Evolutionary conservation across 2,329 filamentous ascomycete species (phyloP).

Genomic region (Whalleya microplaca): DNA sequence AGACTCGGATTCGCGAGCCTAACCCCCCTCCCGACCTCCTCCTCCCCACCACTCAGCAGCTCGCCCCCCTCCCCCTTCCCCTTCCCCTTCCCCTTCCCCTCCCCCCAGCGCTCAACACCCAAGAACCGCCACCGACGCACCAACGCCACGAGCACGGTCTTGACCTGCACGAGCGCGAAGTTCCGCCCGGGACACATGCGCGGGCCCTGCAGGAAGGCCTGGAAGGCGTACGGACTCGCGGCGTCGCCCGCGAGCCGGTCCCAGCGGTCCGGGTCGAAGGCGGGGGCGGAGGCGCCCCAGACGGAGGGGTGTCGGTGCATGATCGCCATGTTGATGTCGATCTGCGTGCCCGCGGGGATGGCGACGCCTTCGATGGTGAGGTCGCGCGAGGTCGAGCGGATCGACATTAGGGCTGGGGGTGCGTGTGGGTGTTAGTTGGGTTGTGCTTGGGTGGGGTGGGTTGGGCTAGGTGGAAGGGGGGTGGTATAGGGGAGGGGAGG

Average conservation of each 20-base stretch:
- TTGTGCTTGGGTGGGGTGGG: background rate
- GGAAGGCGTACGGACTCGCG: conserved; percentile 37
- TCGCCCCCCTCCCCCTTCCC: conserved; percentile 11
- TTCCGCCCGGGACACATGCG: conserved; percentile 33
- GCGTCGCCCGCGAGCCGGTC: conserved; percentile 14
- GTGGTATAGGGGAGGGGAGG: background rate
- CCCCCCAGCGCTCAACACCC: conserved; percentile 20
- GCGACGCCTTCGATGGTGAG: conserved; percentile 28
- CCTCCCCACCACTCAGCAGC: conserved; percentile 23
- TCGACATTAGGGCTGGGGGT: conserved; percentile 19
- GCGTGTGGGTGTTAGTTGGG: background rate
- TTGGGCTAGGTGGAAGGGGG: background rate
- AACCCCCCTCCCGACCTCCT: conserved; percentile 24
- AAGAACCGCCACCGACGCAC: conserved; percentile 28
- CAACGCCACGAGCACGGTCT: conserved; percentile 31
- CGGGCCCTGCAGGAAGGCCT: conserved; percentile 35
- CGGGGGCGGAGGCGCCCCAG: conserved; percentile 29
- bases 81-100: too few relatives aligned
- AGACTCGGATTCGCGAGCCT: conserved; percentile 29
- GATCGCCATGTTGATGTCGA: conserved; percentile 28
- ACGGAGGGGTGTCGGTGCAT: conserved; percentile 19
- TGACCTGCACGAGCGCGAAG: conserved; percentile 31
- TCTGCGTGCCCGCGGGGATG: conserved; percentile 31
- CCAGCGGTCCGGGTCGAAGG: conserved; percentile 32
- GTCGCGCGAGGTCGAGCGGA: conserved; percentile 25